phyloP scores from a whole-genome alignment of 2,329 filamentous ascomycete genomes.

The Paraphaeosphaeria minitans region DNA sequence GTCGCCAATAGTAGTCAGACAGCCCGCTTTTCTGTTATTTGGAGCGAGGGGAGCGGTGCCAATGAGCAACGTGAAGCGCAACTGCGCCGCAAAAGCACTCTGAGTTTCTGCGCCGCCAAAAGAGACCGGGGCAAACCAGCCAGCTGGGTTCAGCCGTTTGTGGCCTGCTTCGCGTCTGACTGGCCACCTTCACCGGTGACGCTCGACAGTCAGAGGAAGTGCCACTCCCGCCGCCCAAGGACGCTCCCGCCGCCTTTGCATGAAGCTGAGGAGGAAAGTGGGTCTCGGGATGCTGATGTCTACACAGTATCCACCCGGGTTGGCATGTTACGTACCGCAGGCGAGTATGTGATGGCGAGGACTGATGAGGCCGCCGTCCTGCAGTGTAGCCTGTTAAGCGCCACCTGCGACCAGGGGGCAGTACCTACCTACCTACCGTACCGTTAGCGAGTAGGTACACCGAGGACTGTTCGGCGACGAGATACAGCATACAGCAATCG shows the following conservation, averaged over 20 bases:
- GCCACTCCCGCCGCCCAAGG: constrained; percentile 7
- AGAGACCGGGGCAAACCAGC: constrained; percentile 9
- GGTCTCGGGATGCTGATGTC: neutral
- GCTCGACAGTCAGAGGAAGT: neutral
- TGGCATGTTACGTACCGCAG: too few relatives aligned
- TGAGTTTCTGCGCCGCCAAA: constrained; percentile 1
- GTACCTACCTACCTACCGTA: too few relatives aligned
- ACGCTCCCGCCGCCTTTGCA: neutral
- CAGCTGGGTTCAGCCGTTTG: constrained; percentile 19
- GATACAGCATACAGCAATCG: too few relatives aligned
- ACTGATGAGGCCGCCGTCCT: neutral
- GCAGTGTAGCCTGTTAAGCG: constrained; percentile 11
- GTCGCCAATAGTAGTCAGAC: neutral
- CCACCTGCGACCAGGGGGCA: constrained; percentile 2
- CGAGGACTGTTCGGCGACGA: neutral
- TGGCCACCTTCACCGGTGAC: neutral
- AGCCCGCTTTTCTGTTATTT: neutral
- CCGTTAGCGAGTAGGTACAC: neutral
- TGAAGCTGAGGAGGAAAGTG: neutral
- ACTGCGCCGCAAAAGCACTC: constrained; percentile 12
- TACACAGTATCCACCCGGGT: too few relatives aligned
- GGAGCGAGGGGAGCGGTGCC: constrained; percentile 3
- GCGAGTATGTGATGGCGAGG: neutral
- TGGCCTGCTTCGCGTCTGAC: neutral
- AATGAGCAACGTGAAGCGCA: neutral